These are phyloP conservation scores for Periconia digitata DNA, from an alignment of 2,329 filamentous ascomycete species.

Conservation along the genomic window DNA sequence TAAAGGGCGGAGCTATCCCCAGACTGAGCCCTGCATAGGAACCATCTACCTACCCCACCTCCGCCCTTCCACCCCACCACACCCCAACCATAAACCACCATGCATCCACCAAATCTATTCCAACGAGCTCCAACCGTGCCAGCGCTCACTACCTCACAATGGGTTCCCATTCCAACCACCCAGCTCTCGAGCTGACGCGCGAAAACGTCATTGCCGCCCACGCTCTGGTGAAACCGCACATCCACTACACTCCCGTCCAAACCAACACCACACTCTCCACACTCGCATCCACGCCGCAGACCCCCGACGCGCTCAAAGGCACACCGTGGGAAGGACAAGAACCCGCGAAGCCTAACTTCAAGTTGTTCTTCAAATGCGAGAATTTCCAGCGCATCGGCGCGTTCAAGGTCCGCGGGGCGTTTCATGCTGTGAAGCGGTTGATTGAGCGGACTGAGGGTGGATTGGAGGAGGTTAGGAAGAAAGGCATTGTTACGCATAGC, in stretches of 20 bases:
- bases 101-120: background rate
- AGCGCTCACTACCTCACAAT: background rate
- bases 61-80: background rate
- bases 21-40: too few species aligned
- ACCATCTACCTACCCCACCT: background rate
- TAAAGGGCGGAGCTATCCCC: too few species aligned
- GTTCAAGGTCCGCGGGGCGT: slow-evolving; percentile 90
- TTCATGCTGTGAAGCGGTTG: slow-evolving; percentile 77
- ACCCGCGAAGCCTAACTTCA: slow-evolving; percentile 66
- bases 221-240: slow-evolving; percentile 69
- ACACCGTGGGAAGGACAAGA: slow-evolving; percentile 60
- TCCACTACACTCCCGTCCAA: slow-evolving; percentile 82
- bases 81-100: background rate
- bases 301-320: slow-evolving; percentile 53
- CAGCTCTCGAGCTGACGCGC: slow-evolving; percentile 66
- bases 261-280: slow-evolving; percentile 74
- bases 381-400: slow-evolving; percentile 88
- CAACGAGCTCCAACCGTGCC: background rate
- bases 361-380: slow-evolving; percentile 93
- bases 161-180: background rate
- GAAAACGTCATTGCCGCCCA: slow-evolving; percentile 72
- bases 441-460: slow-evolving; percentile 53
- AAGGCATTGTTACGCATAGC: slow-evolving; percentile 86
- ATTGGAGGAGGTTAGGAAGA: slow-evolving; percentile 50
- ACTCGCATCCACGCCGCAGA: slow-evolving; percentile 73